Evolutionary conservation across 78 protist genomes (phyloP).

Genomic region (Emiliania huxleyi): DNA sequence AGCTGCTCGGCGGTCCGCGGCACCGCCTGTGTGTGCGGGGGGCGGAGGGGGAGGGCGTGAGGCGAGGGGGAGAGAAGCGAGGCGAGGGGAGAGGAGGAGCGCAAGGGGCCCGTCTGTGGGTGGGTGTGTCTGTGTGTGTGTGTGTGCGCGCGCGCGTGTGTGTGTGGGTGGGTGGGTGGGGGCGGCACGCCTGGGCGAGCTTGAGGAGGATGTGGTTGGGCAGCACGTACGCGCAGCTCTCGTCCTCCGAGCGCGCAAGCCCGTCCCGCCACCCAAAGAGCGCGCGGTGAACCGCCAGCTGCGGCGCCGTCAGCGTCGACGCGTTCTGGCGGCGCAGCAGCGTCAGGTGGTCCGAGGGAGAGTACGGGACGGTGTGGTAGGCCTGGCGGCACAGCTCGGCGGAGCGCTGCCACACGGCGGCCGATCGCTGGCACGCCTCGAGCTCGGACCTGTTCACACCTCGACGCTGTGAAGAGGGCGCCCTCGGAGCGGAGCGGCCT

Average conservation of each 20-base stretch:
- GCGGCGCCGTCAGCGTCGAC: not conserved
- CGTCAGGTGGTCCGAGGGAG: not conserved
- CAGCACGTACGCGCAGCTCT: not conserved
- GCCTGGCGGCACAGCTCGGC: not conserved
- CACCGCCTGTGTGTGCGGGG: not conserved
- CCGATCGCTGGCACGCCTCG: not conserved
- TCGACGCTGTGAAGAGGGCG: too few species aligned
- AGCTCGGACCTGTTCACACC: not conserved
- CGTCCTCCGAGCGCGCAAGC: slow-evolving; percentile 11
- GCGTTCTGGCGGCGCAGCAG: not conserved
- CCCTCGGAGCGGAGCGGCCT: too few species aligned
- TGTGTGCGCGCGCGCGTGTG: too few species aligned
- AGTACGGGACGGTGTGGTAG: not conserved
- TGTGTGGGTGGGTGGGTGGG: too few species aligned
- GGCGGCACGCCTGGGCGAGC: not conserved
- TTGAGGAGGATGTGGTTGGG: not conserved
- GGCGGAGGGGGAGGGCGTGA: not conserved
- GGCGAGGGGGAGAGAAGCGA: not conserved
- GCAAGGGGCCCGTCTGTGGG: too few species aligned
- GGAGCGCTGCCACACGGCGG: not conserved
- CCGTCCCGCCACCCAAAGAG: slow-evolving; percentile 25
- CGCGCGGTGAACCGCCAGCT: not conserved
- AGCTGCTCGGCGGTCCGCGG: not conserved
- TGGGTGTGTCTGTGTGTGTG: too few species aligned
- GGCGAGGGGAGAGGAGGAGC: not conserved